These are phyloP conservation scores for Boletus subparvulus DNA, from an alignment of 768 basidiomycete species.

Conservation along the genomic window DNA sequence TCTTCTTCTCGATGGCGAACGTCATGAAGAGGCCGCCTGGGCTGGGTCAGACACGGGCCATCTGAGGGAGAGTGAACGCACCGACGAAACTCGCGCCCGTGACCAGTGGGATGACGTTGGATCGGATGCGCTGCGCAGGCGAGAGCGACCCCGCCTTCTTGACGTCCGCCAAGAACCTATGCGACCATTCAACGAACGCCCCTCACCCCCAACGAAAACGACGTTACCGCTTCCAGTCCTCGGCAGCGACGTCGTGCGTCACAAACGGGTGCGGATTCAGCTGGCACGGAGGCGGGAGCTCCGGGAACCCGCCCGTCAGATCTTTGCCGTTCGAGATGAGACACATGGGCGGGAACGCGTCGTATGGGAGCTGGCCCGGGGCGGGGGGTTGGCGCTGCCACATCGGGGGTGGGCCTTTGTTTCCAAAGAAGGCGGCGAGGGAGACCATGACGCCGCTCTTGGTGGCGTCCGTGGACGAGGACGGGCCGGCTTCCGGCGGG, in stretches of 20 bases:
- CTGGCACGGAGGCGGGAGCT: constrained; percentile 40
- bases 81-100: constrained; percentile 30
- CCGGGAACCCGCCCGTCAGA: constrained; percentile 45
- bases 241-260: constrained; percentile 47
- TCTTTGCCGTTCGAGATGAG: constrained; percentile 25
- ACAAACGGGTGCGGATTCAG: constrained; percentile 48
- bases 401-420: constrained; percentile 24
- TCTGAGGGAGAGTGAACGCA: too few relatives aligned
- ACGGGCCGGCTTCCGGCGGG: not conserved
- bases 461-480: not conserved
- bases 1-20: constrained; percentile 16
- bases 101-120: constrained; percentile 32
- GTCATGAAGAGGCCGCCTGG: constrained; percentile 21
- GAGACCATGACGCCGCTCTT: constrained; percentile 11
- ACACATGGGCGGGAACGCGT: constrained; percentile 32
- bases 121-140: constrained; percentile 32
- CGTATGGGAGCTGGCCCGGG: constrained; percentile 19
- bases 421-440: constrained; percentile 28
- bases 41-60: too few relatives aligned
- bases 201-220: not conserved
- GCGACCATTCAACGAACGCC: too few relatives aligned
- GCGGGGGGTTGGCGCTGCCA: constrained; percentile 25
- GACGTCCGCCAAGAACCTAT: constrained; percentile 40
- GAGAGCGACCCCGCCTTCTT: constrained; percentile 36
- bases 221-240: constrained; percentile 54